These are phyloP conservation scores for Fusarium nisikadoi DNA, from an alignment of 2,329 filamentous ascomycete species.

Conservation along the genomic window DNA sequence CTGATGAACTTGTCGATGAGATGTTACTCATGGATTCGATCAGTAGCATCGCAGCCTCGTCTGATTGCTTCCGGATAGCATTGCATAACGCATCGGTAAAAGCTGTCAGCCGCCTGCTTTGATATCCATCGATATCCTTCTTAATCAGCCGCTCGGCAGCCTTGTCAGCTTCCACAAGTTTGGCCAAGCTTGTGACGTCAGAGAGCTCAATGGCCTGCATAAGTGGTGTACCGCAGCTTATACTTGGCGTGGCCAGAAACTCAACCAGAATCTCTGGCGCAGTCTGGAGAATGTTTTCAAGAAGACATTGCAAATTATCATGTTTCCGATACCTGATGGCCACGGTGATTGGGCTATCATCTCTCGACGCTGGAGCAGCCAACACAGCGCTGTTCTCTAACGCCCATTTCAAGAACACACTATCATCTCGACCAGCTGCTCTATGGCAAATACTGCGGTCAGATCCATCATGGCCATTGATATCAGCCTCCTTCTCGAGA, in stretches of 20 bases:
- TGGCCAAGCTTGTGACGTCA: accelerated
- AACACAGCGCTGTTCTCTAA: accelerated
- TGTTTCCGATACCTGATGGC: neutral
- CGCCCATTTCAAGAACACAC: accelerated
- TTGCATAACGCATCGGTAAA: neutral
- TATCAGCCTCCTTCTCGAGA: accelerated
- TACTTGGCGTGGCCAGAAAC: neutral
- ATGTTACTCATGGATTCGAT: neutral
- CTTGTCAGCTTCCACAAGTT: neutral
- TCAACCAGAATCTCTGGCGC: neutral
- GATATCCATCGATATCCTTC: accelerated
- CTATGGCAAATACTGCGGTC: accelerated
- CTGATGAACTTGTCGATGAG: neutral
- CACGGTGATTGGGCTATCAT: neutral
- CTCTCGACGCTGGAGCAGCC: accelerated
- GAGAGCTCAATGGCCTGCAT: neutral
- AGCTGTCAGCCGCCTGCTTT: neutral
- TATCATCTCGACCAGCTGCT: neutral
- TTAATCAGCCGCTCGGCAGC: neutral
- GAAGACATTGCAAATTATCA: accelerated
- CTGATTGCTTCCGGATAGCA: neutral
- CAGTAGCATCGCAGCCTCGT: neutral
- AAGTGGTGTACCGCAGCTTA: neutral
- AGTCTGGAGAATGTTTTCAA: accelerated
- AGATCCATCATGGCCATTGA: accelerated